These are phyloP conservation scores for Ustilago bromivora DNA, from an alignment of 1,284 basidiomycete genomes.

Conservation along the genomic window DNA sequence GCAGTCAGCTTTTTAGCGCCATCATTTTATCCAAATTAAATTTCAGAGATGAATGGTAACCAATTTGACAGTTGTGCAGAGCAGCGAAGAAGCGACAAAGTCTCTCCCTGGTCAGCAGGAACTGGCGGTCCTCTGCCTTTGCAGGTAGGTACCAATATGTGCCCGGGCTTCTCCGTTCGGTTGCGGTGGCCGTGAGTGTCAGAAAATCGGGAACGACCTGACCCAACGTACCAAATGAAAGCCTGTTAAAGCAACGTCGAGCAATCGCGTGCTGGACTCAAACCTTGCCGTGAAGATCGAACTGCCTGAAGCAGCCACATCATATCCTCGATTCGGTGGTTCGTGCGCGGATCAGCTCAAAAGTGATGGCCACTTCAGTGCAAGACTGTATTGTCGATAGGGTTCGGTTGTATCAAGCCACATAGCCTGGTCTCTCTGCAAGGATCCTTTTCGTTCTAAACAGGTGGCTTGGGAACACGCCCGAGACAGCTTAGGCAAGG, in stretches of 20 bases:
- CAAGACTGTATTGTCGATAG: background rate
- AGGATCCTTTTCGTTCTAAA: background rate
- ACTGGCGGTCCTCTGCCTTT: too few species aligned
- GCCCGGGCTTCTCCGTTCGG: background rate
- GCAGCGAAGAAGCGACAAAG: too few species aligned
- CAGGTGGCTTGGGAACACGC: background rate
- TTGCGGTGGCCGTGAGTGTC: too few species aligned
- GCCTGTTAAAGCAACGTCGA: too few species aligned
- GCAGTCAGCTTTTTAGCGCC: background rate
- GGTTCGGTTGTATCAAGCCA: background rate
- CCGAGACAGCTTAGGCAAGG: background rate
- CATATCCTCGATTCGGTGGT: too few species aligned
- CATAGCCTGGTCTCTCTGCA: background rate
- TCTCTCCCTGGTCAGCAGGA: too few species aligned
- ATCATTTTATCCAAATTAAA: background rate
- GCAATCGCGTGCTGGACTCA: background rate
- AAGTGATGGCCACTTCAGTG: background rate
- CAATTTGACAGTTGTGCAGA: too few species aligned
- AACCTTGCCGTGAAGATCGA: conserved; percentile 7
- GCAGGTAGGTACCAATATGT: too few species aligned
- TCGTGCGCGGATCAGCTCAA: background rate
- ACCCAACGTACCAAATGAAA: too few species aligned
- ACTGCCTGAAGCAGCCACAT: background rate
- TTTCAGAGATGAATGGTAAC: background rate
- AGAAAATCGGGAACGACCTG: too few species aligned